phyloP scores from a whole-genome alignment of 805 yeast species.

The Saccharomycopsis sp. region DNA sequence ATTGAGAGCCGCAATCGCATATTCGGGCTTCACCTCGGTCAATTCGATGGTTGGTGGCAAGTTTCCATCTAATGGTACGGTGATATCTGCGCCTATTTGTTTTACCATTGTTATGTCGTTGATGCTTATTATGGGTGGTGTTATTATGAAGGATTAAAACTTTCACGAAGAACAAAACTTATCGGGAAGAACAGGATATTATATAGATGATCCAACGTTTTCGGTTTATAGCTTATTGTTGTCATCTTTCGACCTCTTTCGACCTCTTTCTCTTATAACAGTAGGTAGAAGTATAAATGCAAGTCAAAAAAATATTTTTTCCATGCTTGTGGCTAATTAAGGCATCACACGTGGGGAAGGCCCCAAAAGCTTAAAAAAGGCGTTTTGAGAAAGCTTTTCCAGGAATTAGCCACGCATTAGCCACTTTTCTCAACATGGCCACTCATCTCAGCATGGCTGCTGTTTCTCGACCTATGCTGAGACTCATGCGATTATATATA shows the following conservation, averaged over 20 bases:
- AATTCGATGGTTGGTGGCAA: constrained; percentile 48
- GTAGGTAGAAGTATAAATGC: background rate
- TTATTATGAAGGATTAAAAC: no score
- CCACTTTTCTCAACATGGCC: no score
- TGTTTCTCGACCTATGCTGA: no score
- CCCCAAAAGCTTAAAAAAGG: background rate
- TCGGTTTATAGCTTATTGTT: background rate
- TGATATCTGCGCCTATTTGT: constrained; percentile 48
- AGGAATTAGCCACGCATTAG: no score
- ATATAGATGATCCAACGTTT: background rate
- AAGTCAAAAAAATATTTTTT: no score
- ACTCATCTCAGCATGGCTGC: no score
- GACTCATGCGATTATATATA: no score
- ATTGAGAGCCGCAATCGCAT: constrained; percentile 53
- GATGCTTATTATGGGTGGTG: no score
- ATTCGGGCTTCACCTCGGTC: constrained; percentile 46
- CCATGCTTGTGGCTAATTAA: background rate
- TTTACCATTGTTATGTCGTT: constrained; percentile 2
- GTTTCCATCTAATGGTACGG: constrained; percentile 46
- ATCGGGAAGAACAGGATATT: background rate
- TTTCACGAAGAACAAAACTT: no score
- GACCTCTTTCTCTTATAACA: background rate
- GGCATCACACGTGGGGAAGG: background rate
- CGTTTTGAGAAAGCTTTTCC: no score
- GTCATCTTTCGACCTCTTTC: background rate